Base-by-base conservation (phyloP, 2,329 filamentous ascomycete species). In the Shiraia sp. region DNA sequence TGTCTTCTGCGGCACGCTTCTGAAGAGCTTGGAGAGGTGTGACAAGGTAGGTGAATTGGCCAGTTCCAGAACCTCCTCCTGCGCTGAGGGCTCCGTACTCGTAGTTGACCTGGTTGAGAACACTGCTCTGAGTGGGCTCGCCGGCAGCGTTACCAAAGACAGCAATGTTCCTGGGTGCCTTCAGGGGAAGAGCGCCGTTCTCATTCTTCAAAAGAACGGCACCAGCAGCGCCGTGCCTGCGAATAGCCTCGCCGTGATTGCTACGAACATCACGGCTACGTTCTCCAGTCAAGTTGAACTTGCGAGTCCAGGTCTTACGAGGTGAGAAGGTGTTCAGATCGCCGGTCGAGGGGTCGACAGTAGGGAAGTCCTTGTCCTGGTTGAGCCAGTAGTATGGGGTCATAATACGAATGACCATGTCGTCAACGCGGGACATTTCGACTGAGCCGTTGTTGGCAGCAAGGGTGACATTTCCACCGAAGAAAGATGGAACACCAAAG, bases 101-200 rank as follows among this genome's bases (percentile, higher is more conserved):
- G 32, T 55, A 64, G 45, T 55, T 53, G 13, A 45, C 50, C 40
- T 70, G 65, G 36, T 73, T 73, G 10, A 63, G 42, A 12, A 70
- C 62, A 27, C 47, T 49, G 45, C 46, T 82, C 16, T 72, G 71
- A 50, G 81, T 76, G 57, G 65, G 48, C 35, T 73, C 69, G 10
- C 65, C 68, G 23, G 75, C 75, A 49, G 75, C 73, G 39, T 76
- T 75, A 1, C 77, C 77, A 41, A 79, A 77, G 2, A 80, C 63
- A 2, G 68, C 71, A 32, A 79, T 72, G 23, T 70, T 72, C 32
- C 64, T 69, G 6, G 77, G 76, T 39, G 72, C 74, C 38, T 75
- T 75, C 6, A 87, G 63, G 0, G 80, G 80, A 1, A 83, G 68
- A 2, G 75, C 61, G 7, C 69, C 65, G 7, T 72, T 71, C 1